Percentiles rank a stretch among this genome's conserved stretches.
Conservation (phyloP, 768 basidiomycete species). For the Xanthoconium stramineum region DNA sequence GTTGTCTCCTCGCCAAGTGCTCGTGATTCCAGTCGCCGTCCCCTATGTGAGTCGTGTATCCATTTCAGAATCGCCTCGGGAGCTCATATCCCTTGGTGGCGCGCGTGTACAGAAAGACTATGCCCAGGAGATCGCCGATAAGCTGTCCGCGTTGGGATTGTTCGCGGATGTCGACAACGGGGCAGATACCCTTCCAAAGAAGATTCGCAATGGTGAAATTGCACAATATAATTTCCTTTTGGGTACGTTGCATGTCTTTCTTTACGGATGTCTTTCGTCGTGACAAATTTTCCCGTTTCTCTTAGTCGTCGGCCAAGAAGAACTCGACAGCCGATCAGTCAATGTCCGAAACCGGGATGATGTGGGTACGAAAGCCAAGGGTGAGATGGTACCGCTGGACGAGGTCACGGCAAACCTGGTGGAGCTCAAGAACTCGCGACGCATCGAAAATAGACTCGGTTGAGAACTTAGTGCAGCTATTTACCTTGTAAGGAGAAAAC, state of each 20-base stretch:
- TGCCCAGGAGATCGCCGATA: slow-evolving; percentile 74
- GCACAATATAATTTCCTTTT: slow-evolving; percentile 98
- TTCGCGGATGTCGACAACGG: slow-evolving; percentile 93
- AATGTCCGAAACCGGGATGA: slow-evolving; percentile 97
- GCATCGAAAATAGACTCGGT: slow-evolving; percentile 51
- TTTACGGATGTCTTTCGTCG: neutral
- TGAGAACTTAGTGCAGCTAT: slow-evolving; percentile 18
- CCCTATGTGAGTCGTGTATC: slow-evolving; percentile 64
- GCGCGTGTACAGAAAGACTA: slow-evolving; percentile 70
- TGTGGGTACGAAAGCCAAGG: slow-evolving; percentile 77
- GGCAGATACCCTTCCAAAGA: slow-evolving; percentile 91
- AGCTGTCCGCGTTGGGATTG: slow-evolving; percentile 65
- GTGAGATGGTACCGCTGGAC: slow-evolving; percentile 71
- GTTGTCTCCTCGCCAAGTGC: slow-evolving; percentile 93
- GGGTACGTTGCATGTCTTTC: slow-evolving; percentile 47
- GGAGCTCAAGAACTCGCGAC: slow-evolving; percentile 59
- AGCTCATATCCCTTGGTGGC: neutral
- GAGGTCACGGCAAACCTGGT: slow-evolving; percentile 68
- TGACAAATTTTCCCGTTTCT: neutral
- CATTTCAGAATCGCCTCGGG: neutral
- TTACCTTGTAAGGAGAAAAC: neutral
- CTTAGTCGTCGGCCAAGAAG: slow-evolving; percentile 84
- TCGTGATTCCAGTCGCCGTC: slow-evolving; percentile 90
- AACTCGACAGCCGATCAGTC: slow-evolving; percentile 80
- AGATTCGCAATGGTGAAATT: slow-evolving; percentile 95